Percentiles rank a stretch among this genome's conserved stretches.
These are phyloP conservation scores for Cornus suecica DNA, from an alignment of 148 eudicot genomes.

Conservation along the genomic window DNA sequence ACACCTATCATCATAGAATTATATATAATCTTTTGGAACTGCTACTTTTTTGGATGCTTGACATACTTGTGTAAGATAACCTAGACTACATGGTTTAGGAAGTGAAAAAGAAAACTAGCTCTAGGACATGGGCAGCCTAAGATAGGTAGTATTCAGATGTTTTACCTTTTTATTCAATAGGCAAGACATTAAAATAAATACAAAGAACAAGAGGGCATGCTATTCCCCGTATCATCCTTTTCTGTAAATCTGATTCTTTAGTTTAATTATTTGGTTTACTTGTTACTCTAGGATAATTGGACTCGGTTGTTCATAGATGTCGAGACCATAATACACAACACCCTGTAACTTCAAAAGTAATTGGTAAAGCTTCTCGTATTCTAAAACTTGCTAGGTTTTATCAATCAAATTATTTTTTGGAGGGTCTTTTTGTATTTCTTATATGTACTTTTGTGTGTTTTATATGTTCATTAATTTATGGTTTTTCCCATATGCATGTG, in stretches of 20 bases:
- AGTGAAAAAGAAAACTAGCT: background rate
- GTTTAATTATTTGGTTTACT: background rate
- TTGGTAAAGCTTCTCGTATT: no score
- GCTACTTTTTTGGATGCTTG: conserved; percentile 1
- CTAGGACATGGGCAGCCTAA: background rate
- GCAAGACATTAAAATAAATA: background rate
- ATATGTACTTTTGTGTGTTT: background rate
- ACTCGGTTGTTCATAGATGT: background rate
- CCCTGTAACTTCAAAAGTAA: no score
- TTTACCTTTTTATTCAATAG: background rate
- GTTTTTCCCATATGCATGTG: background rate
- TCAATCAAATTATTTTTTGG: no score
- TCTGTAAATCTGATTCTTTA: background rate
- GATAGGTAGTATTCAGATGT: background rate
- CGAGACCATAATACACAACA: background rate
- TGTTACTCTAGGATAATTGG: background rate
- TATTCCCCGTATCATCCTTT: background rate
- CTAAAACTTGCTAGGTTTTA: no score
- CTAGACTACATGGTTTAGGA: background rate
- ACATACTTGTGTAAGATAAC: background rate
- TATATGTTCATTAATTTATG: no score
- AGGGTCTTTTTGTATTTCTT: background rate
- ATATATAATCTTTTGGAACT: background rate
- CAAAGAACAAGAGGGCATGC: background rate
- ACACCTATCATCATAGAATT: background rate